Percentiles rank a stretch among this genome's conserved stretches.
Evolutionary conservation across 805 yeast genomes (phyloP).

Genomic region (Pichia eremophila): DNA sequence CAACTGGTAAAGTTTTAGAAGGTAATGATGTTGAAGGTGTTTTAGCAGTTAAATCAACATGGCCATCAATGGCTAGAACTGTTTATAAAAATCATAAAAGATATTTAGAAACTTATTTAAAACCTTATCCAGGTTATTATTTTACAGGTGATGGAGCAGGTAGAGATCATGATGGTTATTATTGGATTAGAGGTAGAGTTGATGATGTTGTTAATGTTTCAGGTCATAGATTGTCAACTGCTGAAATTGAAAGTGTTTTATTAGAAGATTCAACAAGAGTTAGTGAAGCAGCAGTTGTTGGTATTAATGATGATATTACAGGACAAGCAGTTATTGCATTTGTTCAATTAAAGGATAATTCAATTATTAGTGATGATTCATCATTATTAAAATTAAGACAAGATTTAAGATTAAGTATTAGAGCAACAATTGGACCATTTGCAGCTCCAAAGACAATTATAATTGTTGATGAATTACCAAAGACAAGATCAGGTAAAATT

Average conservation of each 20-base stretch:
- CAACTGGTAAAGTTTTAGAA: conserved; percentile 70
- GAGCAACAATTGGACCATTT: conserved; percentile 87
- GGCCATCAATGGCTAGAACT: conserved; percentile 99
- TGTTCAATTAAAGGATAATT: conserved; percentile 65
- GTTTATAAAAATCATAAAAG: conserved; percentile 84
- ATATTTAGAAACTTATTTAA: conserved; percentile 83
- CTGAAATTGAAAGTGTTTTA: conserved; percentile 92
- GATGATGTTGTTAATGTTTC: conserved; percentile 97
- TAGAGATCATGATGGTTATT: conserved; percentile 90
- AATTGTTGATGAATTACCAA: conserved; percentile 87
- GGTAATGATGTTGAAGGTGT: conserved; percentile 96
- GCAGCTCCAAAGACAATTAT: conserved; percentile 89
- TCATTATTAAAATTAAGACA: conserved; percentile 50
- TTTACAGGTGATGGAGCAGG: conserved; percentile 99
- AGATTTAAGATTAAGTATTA: conserved; percentile 77
- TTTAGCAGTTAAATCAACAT: conserved; percentile 75
- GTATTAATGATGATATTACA: conserved; percentile 87
- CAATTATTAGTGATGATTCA: conserved; percentile 29
- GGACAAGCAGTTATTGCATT: conserved; percentile 97
- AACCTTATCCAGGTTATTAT: conserved; percentile 87
- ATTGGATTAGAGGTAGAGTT: conserved; percentile 97
- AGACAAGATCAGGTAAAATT: conserved; percentile 96
- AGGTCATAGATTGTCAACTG: conserved; percentile 96
- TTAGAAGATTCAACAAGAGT: conserved; percentile 63
- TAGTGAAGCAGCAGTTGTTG: conserved; percentile 95